A percentile compares a stretch with the other conserved stretches of the same genome.
Evolutionary conservation across 768 basidiomycete species (phyloP).

Genomic region (Macrolepiota fuliginosa): DNA sequence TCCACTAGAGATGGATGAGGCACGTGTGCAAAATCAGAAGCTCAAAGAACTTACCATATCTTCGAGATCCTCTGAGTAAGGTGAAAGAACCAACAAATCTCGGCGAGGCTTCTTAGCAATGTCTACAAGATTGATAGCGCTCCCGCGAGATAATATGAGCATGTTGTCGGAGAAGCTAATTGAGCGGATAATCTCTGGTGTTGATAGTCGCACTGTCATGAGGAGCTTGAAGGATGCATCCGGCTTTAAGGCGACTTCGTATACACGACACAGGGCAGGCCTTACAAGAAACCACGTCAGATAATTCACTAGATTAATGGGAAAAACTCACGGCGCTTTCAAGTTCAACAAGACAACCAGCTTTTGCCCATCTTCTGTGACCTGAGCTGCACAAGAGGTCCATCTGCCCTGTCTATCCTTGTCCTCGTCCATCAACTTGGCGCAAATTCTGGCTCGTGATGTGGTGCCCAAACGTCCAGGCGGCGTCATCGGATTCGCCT

Average conservation of each 20-base stretch:
- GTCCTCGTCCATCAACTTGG: conserved; percentile 4
- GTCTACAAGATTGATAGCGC: conserved; percentile 5
- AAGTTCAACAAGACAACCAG: conserved; percentile 8
- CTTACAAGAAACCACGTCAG: neutral
- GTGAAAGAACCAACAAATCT: conserved; percentile 12
- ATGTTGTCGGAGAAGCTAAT: conserved; percentile 8
- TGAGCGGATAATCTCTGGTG: conserved; percentile 1
- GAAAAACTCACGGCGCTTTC: neutral
- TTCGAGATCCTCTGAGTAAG: conserved; percentile 27
- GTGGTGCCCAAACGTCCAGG: conserved; percentile 8
- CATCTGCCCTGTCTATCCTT: neutral
- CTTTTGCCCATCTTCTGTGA: conserved; percentile 6
- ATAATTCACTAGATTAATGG: no score
- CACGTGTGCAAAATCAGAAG: neutral
- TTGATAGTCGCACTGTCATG: neutral
- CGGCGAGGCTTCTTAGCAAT: conserved; percentile 5
- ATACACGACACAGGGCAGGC: neutral
- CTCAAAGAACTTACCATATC: conserved; percentile 28
- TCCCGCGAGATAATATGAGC: conserved; percentile 12
- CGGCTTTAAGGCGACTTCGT: conserved; percentile 7
- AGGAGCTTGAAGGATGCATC: conserved; percentile 5
- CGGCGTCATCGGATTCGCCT: conserved; percentile 3
- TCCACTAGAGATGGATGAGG: conserved; percentile 27
- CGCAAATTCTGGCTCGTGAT: conserved; percentile 11
- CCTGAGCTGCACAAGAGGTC: neutral